Evolutionary conservation across 2,329 filamentous ascomycete species (phyloP), one percentile per base, ranked within the genome.

Genomic region (Trichoderma atrobrunneum): DNA sequence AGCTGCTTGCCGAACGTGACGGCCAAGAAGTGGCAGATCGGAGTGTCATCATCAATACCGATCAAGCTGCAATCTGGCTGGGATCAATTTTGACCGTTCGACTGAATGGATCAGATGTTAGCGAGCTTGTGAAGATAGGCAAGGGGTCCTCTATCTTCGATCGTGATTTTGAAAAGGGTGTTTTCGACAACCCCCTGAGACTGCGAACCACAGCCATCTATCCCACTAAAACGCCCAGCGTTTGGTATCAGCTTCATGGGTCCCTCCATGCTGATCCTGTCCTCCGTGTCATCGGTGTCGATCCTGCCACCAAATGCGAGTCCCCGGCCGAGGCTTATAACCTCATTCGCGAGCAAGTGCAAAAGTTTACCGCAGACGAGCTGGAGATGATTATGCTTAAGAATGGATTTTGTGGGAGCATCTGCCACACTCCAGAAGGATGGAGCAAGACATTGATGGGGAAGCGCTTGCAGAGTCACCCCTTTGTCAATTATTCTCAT

Each of bases 401-500:
- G 26, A 67, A 77, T 32, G 73, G 73, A 2, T 77, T 80, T 18
- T 76, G 77, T 3, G 79, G 79, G 2, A 78, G 74, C 3, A 75
- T 79, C 3, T 77, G 76, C 30, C 72, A 70, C 65, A 78, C 77
- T 0, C 75, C 75, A 7, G 75, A 77, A 2, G 76, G 78, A 24
- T 77, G 75, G 76, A 60, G 71, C 8, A n/a, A 75, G 36, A 75
- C 70, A 1, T 85, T 36, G 7, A 76, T 74, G 74, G 74, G 57
- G 28, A 72, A 73, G 51, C 70, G 54, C 5, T 73, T 74, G 24
- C 71, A 70, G 18, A 59, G 26, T 2, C 74, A 73, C 28, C 74
- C 73, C 5, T 78, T 80, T 63, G 77, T 87, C 74, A 85, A 85
- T 73, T 79, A 79, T 81, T 82, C 32, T 76, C 80, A 0, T 74